Evolutionary conservation across 257 asterid species (phyloP).

Genomic region (Lavandula angustifolia): DNA sequence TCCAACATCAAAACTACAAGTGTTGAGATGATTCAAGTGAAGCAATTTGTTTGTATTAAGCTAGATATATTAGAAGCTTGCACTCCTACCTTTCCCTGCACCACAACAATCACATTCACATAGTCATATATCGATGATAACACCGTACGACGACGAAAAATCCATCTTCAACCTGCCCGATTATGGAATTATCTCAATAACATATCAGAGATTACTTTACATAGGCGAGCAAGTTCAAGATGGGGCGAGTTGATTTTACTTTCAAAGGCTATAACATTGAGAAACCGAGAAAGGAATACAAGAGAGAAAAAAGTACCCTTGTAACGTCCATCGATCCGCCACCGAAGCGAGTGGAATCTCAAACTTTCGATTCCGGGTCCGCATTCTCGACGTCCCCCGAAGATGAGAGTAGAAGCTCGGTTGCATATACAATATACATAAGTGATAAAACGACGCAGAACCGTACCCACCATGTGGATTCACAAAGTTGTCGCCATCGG

Average conservation of each 20-base stretch:
- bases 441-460: conserved; percentile 4
- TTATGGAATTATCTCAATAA: no score
- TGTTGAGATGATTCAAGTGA: conserved; percentile 19
- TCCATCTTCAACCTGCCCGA: no score
- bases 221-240: no score
- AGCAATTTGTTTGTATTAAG: conserved; percentile 25
- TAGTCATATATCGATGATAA: no score
- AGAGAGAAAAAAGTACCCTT: conserved; percentile 32
- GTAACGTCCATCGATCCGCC: conserved; percentile 45
- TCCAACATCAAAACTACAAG: conserved; percentile 26
- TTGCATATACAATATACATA: conserved; percentile 10
- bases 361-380: conserved; percentile 54
- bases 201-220: no score
- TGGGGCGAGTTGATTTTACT: no score
- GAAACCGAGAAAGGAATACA: no score
- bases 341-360: conserved; percentile 51
- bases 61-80: no score
- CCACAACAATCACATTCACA: background rate
- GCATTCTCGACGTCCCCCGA: conserved; percentile 61
- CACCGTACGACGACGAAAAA: no score
- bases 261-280: background rate
- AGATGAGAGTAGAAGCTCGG: conserved; percentile 25
- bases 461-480: conserved; percentile 59
- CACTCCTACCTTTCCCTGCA: no score
- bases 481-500: conserved; percentile 55